Conservation (phyloP, 768 basidiomycete genomes). For the Termitomyces sp. region DNA sequence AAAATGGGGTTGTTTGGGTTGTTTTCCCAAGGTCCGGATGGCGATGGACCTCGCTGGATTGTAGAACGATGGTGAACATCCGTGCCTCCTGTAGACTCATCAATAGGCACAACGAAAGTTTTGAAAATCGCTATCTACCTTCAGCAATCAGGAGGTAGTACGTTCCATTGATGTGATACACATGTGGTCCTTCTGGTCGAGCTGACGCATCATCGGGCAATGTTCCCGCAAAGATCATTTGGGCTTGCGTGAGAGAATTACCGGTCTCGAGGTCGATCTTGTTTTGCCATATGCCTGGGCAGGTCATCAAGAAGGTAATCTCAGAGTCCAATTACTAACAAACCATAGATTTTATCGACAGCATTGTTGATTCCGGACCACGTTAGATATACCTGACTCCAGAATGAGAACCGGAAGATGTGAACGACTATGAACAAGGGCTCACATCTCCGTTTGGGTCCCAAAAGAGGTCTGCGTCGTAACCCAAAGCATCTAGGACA, state of each 20-base stretch:
- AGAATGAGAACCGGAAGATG: background rate
- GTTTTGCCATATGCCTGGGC: slow-evolving; percentile 35
- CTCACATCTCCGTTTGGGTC: slow-evolving; percentile 33
- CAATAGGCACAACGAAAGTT: background rate
- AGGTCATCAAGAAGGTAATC: background rate
- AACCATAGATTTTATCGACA: slow-evolving; percentile 38
- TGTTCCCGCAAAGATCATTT: slow-evolving; percentile 33
- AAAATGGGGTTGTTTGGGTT: slow-evolving; percentile 36
- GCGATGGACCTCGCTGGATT: slow-evolving; percentile 33
- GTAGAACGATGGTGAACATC: slow-evolving; percentile 31
- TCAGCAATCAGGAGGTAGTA: slow-evolving; percentile 40
- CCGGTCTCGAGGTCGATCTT: slow-evolving; percentile 36
- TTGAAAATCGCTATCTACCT: slow-evolving; percentile 16
- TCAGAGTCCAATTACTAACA: background rate
- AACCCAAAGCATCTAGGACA: slow-evolving; percentile 31
- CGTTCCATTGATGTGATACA: slow-evolving; percentile 33
- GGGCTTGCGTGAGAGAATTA: slow-evolving; percentile 30
- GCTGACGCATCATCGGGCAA: slow-evolving; percentile 30
- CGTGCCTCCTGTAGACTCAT: slow-evolving; percentile 26
- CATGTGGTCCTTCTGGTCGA: slow-evolving; percentile 39
- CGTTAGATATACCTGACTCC: slow-evolving; percentile 28
- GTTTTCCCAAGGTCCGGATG: slow-evolving; percentile 39
- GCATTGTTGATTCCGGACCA: slow-evolving; percentile 37
- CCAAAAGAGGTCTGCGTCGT: slow-evolving; percentile 40
- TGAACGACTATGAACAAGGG: background rate